Evolutionary conservation across 768 basidiomycete genomes (phyloP).

Genomic region (Kwoniella pini): DNA sequence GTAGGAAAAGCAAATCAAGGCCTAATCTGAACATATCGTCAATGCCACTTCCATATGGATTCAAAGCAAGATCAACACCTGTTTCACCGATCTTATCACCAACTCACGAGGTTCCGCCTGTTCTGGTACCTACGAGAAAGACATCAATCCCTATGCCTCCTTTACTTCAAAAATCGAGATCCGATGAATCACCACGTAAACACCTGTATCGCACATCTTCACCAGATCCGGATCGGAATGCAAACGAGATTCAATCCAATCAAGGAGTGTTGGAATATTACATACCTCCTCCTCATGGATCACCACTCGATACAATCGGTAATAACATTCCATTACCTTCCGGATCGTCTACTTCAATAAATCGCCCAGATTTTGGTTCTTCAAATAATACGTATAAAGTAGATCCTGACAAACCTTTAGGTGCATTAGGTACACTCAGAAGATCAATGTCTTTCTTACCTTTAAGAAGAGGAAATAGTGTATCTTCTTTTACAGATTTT

Average conservation of each 20-base stretch:
- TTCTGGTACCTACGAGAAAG: neutral
- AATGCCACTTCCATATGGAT: neutral
- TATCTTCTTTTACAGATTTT: conserved; percentile 6
- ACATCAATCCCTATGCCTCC: neutral
- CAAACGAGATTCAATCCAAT: too few species aligned
- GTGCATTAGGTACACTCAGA: conserved; percentile 19
- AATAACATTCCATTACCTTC: neutral
- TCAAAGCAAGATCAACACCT: conserved; percentile 14
- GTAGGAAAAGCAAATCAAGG: neutral
- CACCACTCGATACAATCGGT: conserved; percentile 2
- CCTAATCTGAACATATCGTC: conserved; percentile 2
- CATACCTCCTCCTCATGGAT: conserved; percentile 21
- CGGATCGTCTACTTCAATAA: neutral
- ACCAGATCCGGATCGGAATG: neutral
- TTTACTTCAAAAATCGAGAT: conserved; percentile 4
- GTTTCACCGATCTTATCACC: conserved; percentile 27
- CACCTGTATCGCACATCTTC: neutral
- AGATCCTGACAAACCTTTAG: conserved; percentile 6
- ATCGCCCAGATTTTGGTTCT: neutral
- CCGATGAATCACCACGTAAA: conserved; percentile 12
- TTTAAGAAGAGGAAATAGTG: conserved; percentile 6
- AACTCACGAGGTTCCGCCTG: conserved; percentile 2
- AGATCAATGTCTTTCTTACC: conserved; percentile 23
- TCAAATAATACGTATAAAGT: neutral
- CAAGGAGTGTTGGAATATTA: conserved; percentile 15